phyloP scores from a whole-genome alignment of 2,329 filamentous ascomycete species.

The Myriosclerotinia curreyana region DNA sequence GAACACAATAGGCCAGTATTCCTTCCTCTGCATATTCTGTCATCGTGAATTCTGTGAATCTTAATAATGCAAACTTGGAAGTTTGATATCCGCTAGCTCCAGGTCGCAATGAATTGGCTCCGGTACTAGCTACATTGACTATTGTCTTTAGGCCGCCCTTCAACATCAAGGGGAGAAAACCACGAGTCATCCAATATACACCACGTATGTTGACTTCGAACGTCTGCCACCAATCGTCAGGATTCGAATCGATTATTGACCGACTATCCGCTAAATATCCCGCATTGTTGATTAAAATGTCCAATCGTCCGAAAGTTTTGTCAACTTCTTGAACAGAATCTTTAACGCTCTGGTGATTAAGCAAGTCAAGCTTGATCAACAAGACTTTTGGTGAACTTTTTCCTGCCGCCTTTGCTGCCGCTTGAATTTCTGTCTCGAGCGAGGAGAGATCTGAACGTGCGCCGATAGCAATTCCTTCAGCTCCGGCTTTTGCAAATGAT shows the following conservation, averaged over 20 bases:
- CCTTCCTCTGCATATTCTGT: slow-evolving; percentile 47
- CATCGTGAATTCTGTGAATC: slow-evolving; percentile 50
- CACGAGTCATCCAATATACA: slow-evolving; percentile 27
- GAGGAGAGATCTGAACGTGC: slow-evolving; percentile 27
- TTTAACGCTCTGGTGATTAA: slow-evolving; percentile 22
- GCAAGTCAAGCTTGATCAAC: slow-evolving; percentile 28
- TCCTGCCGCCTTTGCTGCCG: slow-evolving; percentile 27
- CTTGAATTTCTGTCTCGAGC: slow-evolving; percentile 27
- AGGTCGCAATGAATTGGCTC: slow-evolving; percentile 40
- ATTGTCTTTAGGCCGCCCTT: slow-evolving; percentile 43
- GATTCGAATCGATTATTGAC: slow-evolving; percentile 25
- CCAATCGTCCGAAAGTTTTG: slow-evolving; percentile 29
- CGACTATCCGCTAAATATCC: slow-evolving; percentile 25
- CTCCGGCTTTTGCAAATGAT: slow-evolving; percentile 32
- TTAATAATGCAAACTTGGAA: slow-evolving; percentile 49
- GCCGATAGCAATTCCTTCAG: slow-evolving; percentile 28
- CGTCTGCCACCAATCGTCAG: slow-evolving; percentile 28
- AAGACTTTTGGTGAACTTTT: slow-evolving; percentile 29
- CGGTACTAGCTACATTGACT: slow-evolving; percentile 49
- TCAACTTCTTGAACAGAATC: slow-evolving; percentile 24
- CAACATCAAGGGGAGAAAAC: slow-evolving; percentile 30
- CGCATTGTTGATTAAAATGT: slow-evolving; percentile 35
- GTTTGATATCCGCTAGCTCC: slow-evolving; percentile 48
- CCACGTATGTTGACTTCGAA: slow-evolving; percentile 32
- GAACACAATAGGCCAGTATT: slow-evolving; percentile 43